phyloP scores from a whole-genome alignment of 371 early-diverging fungal species.

The Mortierella sp. region DNA sequence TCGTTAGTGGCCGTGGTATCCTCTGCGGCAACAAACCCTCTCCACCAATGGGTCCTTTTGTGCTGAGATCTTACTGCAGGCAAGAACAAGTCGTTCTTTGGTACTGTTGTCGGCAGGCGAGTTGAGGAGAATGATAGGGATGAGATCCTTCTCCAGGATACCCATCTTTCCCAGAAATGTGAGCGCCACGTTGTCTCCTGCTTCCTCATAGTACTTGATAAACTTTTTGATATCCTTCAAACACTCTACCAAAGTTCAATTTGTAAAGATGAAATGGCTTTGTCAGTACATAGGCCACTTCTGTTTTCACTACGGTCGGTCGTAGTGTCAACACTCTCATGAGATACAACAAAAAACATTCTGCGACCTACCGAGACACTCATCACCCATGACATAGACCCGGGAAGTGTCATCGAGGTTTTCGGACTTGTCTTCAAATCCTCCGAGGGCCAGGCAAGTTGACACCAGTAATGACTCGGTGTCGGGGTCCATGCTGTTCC shows the following conservation, averaged over 20 bases:
- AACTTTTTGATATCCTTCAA: constrained; percentile 83
- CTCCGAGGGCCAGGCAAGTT: constrained; percentile 87
- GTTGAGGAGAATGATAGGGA: constrained; percentile 81
- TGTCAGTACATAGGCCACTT: background rate
- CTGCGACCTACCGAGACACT: constrained; percentile 74
- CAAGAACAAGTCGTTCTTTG: constrained; percentile 67
- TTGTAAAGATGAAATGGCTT: background rate
- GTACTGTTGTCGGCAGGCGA: constrained; percentile 55
- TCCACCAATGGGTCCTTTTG: background rate
- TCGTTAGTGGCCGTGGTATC: background rate
- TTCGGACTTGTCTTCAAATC: constrained; percentile 69
- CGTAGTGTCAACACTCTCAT: background rate
- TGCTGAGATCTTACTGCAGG: constrained; percentile 62
- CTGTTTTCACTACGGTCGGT: background rate
- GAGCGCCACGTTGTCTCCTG: constrained; percentile 72
- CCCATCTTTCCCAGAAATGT: constrained; percentile 80
- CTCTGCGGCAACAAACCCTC: background rate
- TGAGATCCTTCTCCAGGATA: constrained; percentile 79
- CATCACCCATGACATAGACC: constrained; percentile 84
- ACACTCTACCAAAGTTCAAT: constrained; percentile 60
- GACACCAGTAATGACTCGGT: constrained; percentile 74
- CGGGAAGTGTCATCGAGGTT: constrained; percentile 59
- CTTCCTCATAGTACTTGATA: constrained; percentile 79
- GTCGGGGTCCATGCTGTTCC: constrained; percentile 44
- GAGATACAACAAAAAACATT: background rate